phyloP scores from a whole-genome alignment of 208 protist genomes.

The Naegleria fowleri region DNA sequence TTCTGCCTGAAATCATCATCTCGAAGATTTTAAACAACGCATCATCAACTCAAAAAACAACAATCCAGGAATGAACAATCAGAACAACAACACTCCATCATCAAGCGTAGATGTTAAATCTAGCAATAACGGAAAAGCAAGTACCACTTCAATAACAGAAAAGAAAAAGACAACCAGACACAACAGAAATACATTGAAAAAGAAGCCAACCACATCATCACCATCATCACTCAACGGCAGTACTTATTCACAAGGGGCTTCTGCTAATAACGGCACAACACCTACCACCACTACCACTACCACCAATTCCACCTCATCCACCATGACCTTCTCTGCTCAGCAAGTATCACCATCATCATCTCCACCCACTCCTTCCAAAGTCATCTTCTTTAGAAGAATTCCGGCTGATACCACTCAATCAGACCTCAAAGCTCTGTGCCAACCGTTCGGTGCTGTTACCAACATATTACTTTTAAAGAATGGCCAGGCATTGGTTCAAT shows the following conservation, averaged over 20 bases:
- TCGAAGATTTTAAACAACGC: too few species aligned
- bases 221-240: background rate
- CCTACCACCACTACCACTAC: background rate
- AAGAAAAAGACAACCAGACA: background rate
- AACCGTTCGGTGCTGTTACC: background rate
- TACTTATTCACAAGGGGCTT: background rate
- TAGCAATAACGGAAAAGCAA: background rate
- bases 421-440: background rate
- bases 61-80: background rate
- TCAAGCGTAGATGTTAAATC: background rate
- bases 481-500: conserved; percentile 8
- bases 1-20: too few species aligned
- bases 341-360: background rate
- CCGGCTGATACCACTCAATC: background rate
- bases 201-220: background rate
- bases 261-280: background rate
- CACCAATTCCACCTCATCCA: background rate
- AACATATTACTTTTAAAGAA: conserved; percentile 19
- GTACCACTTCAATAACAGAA: background rate
- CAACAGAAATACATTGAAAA: background rate
- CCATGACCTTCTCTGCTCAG: background rate
- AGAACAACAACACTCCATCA: background rate
- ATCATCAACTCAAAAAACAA: too few species aligned
- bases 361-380: background rate
- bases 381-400: conserved; percentile 15